phyloP scores from a whole-genome alignment of 257 asterid species.

The Solanum peruvianum region DNA sequence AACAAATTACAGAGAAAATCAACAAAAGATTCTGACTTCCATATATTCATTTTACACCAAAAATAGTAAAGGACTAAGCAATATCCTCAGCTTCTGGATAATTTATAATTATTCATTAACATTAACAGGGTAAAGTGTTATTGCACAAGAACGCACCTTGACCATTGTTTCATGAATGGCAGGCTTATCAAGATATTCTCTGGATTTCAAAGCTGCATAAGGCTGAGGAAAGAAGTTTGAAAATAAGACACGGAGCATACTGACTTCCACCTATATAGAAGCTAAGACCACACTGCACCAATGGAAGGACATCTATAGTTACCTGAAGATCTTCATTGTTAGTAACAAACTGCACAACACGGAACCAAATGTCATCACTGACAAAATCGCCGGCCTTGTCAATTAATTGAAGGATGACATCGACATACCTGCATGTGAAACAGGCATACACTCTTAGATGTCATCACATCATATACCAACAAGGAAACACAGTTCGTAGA shows the following conservation, averaged over 20 bases:
- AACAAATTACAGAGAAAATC: neutral
- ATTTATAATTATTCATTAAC: neutral
- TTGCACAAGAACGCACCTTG: conserved; percentile 45
- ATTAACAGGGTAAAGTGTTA: neutral
- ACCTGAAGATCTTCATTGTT: conserved; percentile 97
- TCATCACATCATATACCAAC: neutral
- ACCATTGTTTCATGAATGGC: conserved; percentile 97
- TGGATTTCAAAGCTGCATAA: conserved; percentile 88
- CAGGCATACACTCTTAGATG: neutral
- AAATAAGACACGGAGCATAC: neutral
- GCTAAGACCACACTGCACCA: neutral
- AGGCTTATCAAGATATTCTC: conserved; percentile 89
- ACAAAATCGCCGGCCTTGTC: conserved; percentile 99
- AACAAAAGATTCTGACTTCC: neutral
- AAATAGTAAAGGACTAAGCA: neutral
- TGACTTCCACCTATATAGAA: neutral
- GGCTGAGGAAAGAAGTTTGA: conserved; percentile 28
- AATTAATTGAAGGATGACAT: conserved; percentile 94
- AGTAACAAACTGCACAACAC: conserved; percentile 94
- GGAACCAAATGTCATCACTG: conserved; percentile 98
- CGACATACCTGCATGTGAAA: conserved; percentile 68
- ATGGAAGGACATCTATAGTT: neutral
- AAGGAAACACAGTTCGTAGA: neutral
- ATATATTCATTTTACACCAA: neutral
- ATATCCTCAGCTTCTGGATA: neutral